These are phyloP conservation scores for Cladosporium phlei DNA, from an alignment of 2,329 filamentous ascomycete species.

Conservation along the genomic window DNA sequence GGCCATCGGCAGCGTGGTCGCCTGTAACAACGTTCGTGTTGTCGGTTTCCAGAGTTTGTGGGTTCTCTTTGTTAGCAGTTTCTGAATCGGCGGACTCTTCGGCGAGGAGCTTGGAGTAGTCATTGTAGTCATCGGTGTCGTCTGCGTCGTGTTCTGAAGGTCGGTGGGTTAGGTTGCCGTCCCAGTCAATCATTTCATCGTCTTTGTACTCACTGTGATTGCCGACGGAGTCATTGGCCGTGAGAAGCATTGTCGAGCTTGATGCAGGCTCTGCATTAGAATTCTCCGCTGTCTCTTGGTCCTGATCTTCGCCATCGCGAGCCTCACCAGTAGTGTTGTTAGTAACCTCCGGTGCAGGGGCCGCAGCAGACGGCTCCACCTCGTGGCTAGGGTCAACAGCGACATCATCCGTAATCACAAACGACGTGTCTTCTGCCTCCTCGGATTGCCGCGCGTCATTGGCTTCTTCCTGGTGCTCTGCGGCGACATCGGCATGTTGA, in stretches of 20 bases:
- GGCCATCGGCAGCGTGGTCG: neutral
- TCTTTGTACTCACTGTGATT: constrained; percentile 28
- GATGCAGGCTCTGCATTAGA: constrained; percentile 19
- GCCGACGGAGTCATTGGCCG: constrained; percentile 23
- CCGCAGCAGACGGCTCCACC: neutral
- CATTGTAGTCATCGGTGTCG: constrained; percentile 17
- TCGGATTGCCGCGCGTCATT: constrained; percentile 3
- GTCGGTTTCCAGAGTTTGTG: no score
- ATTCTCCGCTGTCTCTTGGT: constrained; percentile 12
- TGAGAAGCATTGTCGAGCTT: constrained; percentile 23
- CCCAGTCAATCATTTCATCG: constrained; percentile 24
- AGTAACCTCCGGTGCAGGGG: neutral
- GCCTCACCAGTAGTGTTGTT: neutral
- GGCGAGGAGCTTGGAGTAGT: constrained; percentile 17
- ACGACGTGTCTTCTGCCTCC: constrained; percentile 16
- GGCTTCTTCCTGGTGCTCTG: constrained; percentile 13
- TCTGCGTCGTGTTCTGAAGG: constrained; percentile 20
- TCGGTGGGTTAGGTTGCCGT: constrained; percentile 12
- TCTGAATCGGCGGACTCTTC: constrained; percentile 11
- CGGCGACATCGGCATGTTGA: constrained; percentile 9
- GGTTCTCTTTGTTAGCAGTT: neutral
- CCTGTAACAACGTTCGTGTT: no score
- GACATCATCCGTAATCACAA: neutral
- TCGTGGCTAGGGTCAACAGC: neutral
- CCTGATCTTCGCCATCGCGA: constrained; percentile 5